Evolutionary conservation across 2,329 filamentous ascomycete genomes (phyloP).

Genomic region (Penicillium corylophilum): DNA sequence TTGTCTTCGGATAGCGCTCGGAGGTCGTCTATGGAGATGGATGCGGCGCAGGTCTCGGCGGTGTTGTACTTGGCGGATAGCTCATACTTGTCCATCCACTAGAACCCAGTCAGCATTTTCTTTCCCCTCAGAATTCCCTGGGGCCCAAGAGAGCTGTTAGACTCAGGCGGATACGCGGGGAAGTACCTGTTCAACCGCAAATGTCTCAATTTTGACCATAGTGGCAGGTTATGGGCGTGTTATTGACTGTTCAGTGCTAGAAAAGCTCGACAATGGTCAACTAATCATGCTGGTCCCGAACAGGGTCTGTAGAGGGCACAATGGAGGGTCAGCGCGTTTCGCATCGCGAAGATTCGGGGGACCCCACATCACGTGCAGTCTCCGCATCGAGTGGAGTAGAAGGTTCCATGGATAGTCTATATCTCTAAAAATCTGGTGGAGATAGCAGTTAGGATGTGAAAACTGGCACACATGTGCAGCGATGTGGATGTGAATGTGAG

Average conservation of each 20-base stretch:
- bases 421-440: no score
- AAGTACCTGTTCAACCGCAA: slow-evolving; percentile 65
- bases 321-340: background rate
- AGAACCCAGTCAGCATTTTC: slow-evolving; percentile 3
- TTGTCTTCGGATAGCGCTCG: slow-evolving; percentile 55
- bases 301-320: background rate
- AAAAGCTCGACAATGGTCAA: background rate
- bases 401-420: background rate
- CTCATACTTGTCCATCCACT: slow-evolving; percentile 61
- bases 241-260: background rate
- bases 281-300: background rate
- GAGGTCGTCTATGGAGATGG: slow-evolving; percentile 56
- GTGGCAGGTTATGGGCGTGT: background rate
- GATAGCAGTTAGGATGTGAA: no score
- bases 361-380: slow-evolving; percentile 4
- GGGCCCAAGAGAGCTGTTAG: background rate
- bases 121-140: background rate
- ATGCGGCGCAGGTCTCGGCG: slow-evolving; percentile 58
- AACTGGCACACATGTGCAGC: no score
- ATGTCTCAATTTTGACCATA: slow-evolving; percentile 45
- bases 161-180: slow-evolving; percentile 30
- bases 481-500: no score
- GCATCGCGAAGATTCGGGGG: background rate
- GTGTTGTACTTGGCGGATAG: slow-evolving; percentile 55
- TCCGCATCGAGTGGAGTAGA: slow-evolving; percentile 1